phyloP scores from a whole-genome alignment of 2,329 filamentous ascomycete species.

The Ascochyta viciae-villosae region DNA sequence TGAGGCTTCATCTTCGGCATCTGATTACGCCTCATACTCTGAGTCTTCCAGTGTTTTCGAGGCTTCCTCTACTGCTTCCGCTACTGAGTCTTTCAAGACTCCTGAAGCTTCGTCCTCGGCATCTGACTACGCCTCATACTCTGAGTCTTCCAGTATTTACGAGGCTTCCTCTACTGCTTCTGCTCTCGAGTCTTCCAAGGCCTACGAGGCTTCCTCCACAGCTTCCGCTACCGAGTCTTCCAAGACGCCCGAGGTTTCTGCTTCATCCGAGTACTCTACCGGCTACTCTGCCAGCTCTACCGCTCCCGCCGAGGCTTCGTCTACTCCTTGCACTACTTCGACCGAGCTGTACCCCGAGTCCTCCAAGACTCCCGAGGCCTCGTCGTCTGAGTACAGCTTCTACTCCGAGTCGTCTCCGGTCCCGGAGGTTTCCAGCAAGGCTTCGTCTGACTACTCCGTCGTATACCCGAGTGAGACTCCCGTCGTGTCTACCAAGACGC shows the following conservation, averaged over 20 bases:
- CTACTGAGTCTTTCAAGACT: conserved; percentile 9
- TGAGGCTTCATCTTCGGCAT: conserved; percentile 13
- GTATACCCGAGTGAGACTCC: not conserved
- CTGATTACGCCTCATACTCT: conserved; percentile 7
- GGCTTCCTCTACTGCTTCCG: not conserved
- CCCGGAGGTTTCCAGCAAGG: conserved; percentile 11
- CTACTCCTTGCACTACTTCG: conserved; percentile 13
- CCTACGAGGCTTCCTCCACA: conserved; percentile 1
- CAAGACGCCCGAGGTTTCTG: conserved; percentile 8
- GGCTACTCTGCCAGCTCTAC: conserved; percentile 8
- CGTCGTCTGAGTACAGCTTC: not conserved
- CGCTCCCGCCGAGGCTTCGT: conserved; percentile 7
- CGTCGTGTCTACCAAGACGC: conserved; percentile 4
- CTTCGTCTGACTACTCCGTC: conserved; percentile 1
- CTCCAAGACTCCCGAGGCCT: conserved; percentile 9
- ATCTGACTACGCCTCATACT: conserved; percentile 7
- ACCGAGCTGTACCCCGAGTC: conserved; percentile 13
- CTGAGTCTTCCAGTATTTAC: not conserved
- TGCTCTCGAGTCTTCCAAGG: conserved; percentile 5
- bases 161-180: not conserved
- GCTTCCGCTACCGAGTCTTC: not conserved
- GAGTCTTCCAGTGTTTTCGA: not conserved
- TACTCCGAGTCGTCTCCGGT: conserved; percentile 15
- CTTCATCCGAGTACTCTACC: not conserved
- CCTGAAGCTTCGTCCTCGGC: not conserved